These are phyloP conservation scores for Tolypocladium tropicale DNA, from an alignment of 2,329 filamentous ascomycete species.

Conservation along the genomic window DNA sequence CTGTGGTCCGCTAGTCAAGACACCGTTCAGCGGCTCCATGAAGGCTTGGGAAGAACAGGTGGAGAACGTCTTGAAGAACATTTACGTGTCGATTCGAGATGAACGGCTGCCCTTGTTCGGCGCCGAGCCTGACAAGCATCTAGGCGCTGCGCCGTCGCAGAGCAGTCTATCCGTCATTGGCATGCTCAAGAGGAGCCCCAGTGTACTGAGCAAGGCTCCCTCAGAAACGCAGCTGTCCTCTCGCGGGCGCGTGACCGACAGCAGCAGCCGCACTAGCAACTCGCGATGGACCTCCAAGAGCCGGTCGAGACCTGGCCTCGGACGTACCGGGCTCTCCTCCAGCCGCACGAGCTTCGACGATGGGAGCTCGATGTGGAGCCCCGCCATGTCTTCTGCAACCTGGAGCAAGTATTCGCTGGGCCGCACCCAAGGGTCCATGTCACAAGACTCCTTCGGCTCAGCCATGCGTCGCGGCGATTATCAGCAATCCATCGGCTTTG, in stretches of 20 bases:
- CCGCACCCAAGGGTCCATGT: slow-evolving; percentile 84
- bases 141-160: slow-evolving; percentile 30
- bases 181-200: slow-evolving; percentile 76
- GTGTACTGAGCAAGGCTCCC: slow-evolving; percentile 83
- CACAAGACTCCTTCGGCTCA: slow-evolving; percentile 80
- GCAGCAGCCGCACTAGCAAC: slow-evolving; percentile 34
- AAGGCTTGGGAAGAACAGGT: slow-evolving; percentile 82
- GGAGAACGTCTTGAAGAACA: slow-evolving; percentile 83
- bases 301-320: slow-evolving; percentile 65
- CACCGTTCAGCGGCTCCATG: slow-evolving; percentile 62
- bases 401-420: slow-evolving; percentile 93
- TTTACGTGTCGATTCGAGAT: slow-evolving; percentile 81
- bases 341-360: slow-evolving; percentile 94
- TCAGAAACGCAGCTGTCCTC: slow-evolving; percentile 66
- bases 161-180: slow-evolving; percentile 63
- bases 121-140: slow-evolving; percentile 39
- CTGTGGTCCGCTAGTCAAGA: slow-evolving; percentile 68
- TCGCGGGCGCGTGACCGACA: slow-evolving; percentile 61
- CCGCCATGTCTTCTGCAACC: slow-evolving; percentile 72
- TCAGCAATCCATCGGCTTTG: slow-evolving; percentile 94
- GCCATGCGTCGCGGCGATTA: slow-evolving; percentile 69
- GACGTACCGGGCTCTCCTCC: slow-evolving; percentile 72
- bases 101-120: slow-evolving; percentile 82
- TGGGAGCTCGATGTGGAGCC: slow-evolving; percentile 81
- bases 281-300: slow-evolving; percentile 79